Conservation (phyloP, 495 filamentous ascomycete genomes). For the Cercophora sp. region DNA sequence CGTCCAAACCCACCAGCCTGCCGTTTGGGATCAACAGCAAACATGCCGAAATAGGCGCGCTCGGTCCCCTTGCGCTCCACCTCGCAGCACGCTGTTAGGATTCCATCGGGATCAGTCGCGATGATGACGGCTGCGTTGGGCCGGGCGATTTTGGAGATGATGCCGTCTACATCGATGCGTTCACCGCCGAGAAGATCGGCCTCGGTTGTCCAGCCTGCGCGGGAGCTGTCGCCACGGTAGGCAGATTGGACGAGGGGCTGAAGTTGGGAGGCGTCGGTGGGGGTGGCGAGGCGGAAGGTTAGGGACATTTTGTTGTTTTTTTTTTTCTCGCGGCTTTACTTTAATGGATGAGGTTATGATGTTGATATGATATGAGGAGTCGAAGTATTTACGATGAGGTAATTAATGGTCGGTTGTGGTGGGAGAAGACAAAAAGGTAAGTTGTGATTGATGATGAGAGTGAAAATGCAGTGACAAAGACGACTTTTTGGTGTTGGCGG, state of each 20-base stretch:
- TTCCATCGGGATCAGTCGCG: constrained; percentile 18
- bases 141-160: constrained; percentile 38
- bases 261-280: background rate
- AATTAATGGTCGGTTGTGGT: no score
- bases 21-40: constrained; percentile 36
- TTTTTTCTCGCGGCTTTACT: no score
- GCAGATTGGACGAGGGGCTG: constrained; percentile 36
- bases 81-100: constrained; percentile 35
- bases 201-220: constrained; percentile 38
- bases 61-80: constrained; percentile 15
- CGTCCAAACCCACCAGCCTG: constrained; percentile 41
- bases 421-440: no score
- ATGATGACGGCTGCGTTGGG: constrained; percentile 36
- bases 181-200: constrained; percentile 31
- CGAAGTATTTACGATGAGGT: no score
- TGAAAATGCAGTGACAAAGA: no score
- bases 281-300: constrained; percentile 5
- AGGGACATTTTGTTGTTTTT: no score
- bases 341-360: no score
- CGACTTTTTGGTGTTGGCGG: no score
- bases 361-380: no score
- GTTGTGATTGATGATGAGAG: no score
- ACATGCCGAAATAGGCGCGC: constrained; percentile 36
- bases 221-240: constrained; percentile 38
- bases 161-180: constrained; percentile 23